Evolutionary conservation across 129 eudicot species (phyloP), one percentile per base, ranked within the genome.

Genomic region (Tanacetum coccineum): DNA sequence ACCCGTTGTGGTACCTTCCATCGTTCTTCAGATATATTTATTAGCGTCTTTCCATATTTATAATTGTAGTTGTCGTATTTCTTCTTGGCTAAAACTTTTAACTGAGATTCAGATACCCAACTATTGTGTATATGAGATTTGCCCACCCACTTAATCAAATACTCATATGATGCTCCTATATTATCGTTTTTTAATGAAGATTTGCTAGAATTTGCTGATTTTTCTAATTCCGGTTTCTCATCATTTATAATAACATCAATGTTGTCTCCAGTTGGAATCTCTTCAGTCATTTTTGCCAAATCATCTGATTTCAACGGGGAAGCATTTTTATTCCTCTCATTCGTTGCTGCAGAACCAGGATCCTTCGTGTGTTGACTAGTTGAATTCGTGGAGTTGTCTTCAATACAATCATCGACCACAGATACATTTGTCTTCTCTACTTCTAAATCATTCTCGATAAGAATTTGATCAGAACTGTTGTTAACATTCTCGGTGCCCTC

Each of bases 1-100:
- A 89, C 79, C 70, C 88, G 84, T 76, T 93, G 99, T 48, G 99
- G 99, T n/a, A 71, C 40, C 76, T 87, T 84, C 99, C 99, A 93
- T 45, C 72, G 83, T 71, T 89, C 96, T 76, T 93, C 87, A 51
- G 83, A 84, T 11, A 86, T 78, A 80, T 84, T 85, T 62, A 88
- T 86, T 22, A 83, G 70, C 9, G 83, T 74, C 13, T 70, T 82
- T 53, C 99, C 99, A 53, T 84, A 89, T 68, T 86, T 93, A 4
- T 70, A 82, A 79, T 81, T 88, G 82, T 88, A 93, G 76, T 93
- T 88, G 62, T 93, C 99, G 30, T 89, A 80, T 67, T 93, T 93
- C 59, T 95, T 76, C 74, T 89, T 93, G 1, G 99, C 87, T 69
- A 88, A 66, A 55, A 68, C 73, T 78, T 89, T 93, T 45, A 93